Evolutionary conservation across 164 flowering plant genomes (phyloP), one percentile per base, ranked within the genome.

Genomic region (Litsea cubeba): DNA sequence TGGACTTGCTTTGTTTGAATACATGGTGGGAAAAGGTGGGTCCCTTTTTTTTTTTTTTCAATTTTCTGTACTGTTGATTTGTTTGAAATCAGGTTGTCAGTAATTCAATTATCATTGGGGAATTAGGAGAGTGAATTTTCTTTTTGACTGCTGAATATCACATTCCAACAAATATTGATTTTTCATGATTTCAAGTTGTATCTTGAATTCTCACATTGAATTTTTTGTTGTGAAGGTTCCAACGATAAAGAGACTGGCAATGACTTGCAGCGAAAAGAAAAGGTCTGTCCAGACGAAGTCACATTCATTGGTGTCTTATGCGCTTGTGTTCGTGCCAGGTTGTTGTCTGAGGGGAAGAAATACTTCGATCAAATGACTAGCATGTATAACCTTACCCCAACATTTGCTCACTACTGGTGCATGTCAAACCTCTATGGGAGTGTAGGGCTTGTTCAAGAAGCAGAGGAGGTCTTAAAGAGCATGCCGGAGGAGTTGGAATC

Each of bases 341-440:
- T 80, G 70, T 71, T 88, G 76, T 57, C 72, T 12, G 88, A 87
- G 28, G 95, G 89, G 15, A 83, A 72, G 70, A 73, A 65, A 22
- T 86, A 85, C 82, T 88, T 87, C 24, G 72, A 57, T 50, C 80
- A 86, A 72, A 89, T 89, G 97, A 72, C 68, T 12, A 24, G 82
- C 30, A 40, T 64, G 22, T 88, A 83, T 76, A 6, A 71, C 8
- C 30, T 93, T 65, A 88, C 81, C 62, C 95, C 94, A 57, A 89
- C 79, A 69, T 93, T 93, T 80, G 93, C 89, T 12, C 95, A 91
- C 74, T 84, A 79, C 70, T 93, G 94, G 97, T 93, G 95, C 83
- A 82, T 91, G 91, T 90, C 97, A 46, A 91, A 91, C 79, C 87
- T 89, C 20, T 80, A 84, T 67, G 85, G 83, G 50, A 69, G 79